phyloP scores from a whole-genome alignment of 1,284 basidiomycete species.

The Pyrrhoderma lamaoense region DNA sequence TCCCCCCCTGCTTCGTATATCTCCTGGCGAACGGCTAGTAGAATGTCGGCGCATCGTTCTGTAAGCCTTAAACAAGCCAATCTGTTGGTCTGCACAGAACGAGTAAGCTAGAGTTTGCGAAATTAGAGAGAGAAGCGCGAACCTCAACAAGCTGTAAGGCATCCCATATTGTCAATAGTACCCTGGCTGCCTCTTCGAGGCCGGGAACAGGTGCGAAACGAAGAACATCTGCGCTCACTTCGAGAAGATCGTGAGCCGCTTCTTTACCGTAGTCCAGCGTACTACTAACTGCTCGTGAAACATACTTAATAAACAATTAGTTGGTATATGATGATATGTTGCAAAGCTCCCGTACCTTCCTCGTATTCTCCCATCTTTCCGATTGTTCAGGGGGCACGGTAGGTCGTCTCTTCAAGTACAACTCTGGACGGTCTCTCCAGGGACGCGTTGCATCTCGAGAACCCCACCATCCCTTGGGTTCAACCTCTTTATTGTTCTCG shows the following conservation, averaged over 20 bases:
- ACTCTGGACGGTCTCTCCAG: slow-evolving; percentile 25
- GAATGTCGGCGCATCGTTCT: slow-evolving; percentile 44
- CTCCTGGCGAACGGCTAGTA: slow-evolving; percentile 40
- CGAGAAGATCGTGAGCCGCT: slow-evolving; percentile 42
- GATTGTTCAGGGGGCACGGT: slow-evolving; percentile 43
- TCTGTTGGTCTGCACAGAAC: slow-evolving; percentile 38
- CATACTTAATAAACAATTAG: not conserved
- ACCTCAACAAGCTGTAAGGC: slow-evolving; percentile 55
- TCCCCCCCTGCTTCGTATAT: slow-evolving; percentile 34
- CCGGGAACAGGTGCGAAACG: slow-evolving; percentile 51
- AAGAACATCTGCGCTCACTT: slow-evolving; percentile 41
- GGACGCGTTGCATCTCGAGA: slow-evolving; percentile 24
- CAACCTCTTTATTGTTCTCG: not conserved
- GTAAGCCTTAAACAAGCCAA: slow-evolving; percentile 43
- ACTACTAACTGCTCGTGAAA: slow-evolving; percentile 27
- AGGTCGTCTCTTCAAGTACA: slow-evolving; percentile 25
- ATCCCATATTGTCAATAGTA: slow-evolving; percentile 55
- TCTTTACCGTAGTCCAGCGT: slow-evolving; percentile 38
- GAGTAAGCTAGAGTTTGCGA: slow-evolving; percentile 1
- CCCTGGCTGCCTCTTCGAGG: slow-evolving; percentile 42
- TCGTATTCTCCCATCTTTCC: slow-evolving; percentile 41
- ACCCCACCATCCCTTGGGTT: slow-evolving; percentile 26
- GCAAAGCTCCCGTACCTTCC: too few relatives aligned
- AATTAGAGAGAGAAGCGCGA: slow-evolving; percentile 23
- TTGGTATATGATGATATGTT: not conserved